These are phyloP conservation scores for Solanum gandarillasii DNA, from an alignment of 257 asterid genomes.

Conservation along the genomic window DNA sequence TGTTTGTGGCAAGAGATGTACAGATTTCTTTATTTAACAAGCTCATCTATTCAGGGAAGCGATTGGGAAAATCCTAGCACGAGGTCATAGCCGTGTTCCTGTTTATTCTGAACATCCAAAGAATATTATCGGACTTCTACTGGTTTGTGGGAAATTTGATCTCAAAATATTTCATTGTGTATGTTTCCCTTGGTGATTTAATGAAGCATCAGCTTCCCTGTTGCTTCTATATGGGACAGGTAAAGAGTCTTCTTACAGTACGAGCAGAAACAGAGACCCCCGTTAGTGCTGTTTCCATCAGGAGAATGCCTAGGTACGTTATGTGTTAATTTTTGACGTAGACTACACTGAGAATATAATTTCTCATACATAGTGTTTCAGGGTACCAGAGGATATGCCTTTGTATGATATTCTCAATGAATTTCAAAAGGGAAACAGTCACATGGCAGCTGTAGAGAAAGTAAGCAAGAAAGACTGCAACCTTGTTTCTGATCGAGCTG, in stretches of 20 bases:
- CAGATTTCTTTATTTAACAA: not conserved
- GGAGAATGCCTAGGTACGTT: constrained; percentile 82
- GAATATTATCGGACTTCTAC: constrained; percentile 87
- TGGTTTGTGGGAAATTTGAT: constrained; percentile 41
- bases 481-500: constrained; percentile 9
- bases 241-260: constrained; percentile 85
- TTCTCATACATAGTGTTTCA: constrained; percentile 15
- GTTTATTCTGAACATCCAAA: constrained; percentile 73
- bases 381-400: constrained; percentile 96
- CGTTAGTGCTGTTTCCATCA: constrained; percentile 83
- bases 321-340: not conserved
- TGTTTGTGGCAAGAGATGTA: not conserved
- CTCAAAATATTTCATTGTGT: not conserved
- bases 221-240: constrained; percentile 31
- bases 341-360: not conserved
- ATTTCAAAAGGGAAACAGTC: constrained; percentile 96
- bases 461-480: constrained; percentile 44
- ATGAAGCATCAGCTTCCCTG: not conserved
- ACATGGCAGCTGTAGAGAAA: constrained; percentile 98
- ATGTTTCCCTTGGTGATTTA: not conserved
- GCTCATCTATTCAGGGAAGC: constrained; percentile 68
- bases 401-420: constrained; percentile 90
- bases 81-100: constrained; percentile 98
- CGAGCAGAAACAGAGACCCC: constrained; percentile 94
- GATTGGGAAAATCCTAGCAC: constrained; percentile 87